Base-by-base conservation (phyloP, 208 protist species). In the Entamoeba histolytica region DNA sequence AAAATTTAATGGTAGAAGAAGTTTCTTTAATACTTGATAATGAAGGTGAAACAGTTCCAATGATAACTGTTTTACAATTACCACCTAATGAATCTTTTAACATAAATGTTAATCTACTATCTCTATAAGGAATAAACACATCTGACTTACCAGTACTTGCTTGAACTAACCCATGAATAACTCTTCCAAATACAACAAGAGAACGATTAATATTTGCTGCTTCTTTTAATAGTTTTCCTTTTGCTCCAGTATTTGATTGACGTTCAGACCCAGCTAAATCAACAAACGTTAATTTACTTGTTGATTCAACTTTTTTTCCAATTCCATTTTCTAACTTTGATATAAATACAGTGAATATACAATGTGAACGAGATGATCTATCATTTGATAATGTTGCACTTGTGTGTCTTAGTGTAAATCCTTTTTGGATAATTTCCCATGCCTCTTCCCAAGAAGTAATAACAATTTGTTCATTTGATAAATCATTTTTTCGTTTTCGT, bases 221-320 rank as follows among this genome's bases (percentile, higher is more conserved):
- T 94, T 94, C 94, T 31, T 93, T 92, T n/a, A 94, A 55, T 10
- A 14, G 0, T 12, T 61, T 3, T 31, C 94, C 94, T 91, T 44
- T 50, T n/a, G 92, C 49, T 39, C 49, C 19, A 49, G 92, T 93
- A 35, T 92, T 92, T 44, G 15, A 12, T 44, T 49, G 31, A 31
- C 92, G 17, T 57, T 94, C 94, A 47, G 91, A 93, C 0, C 94
- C 94, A 35, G 94, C 94, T 91, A 94, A 91, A 94, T 94, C 94
- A 49, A 94, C 93, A 61, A 94, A 50, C 0, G 12, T 57, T 39
- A 50, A 52, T 23, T 92, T 91, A 10, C 39, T 14, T 39, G 23
- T 52, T 15, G 39, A n/a, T 28, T 55, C 14, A 69, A n/a, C 14
- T 19, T 14, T 31, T 92, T 49, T 44, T 35, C 31, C 47, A 35